Base-by-base conservation (phyloP, 495 filamentous ascomycete species). In the Podospora pseudoanserina region DNA sequence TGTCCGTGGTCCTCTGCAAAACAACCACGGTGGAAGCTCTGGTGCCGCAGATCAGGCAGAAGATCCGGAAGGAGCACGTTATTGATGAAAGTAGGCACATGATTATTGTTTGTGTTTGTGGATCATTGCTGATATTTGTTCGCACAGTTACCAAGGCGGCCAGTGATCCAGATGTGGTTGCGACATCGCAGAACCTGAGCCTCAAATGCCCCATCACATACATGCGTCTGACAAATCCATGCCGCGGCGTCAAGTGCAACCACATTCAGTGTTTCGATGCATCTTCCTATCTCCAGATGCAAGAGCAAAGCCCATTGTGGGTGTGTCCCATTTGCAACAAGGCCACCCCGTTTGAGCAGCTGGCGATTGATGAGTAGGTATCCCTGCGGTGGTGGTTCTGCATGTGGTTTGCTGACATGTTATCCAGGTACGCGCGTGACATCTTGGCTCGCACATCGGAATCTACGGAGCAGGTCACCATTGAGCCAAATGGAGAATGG, bases 191-290 rank as follows among this genome's bases (percentile, higher is more conserved):
- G 39, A 88, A 92, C 44, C 86, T 99, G 82, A 97, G 94, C 3
- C 81, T 99, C 18, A 96, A 95, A 75, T 97, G 95, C 73, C 95
- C 96, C 1, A 78, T 99, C 15, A 94, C 92, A 2, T 95, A 92
- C 19, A 83, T 92, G 66, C 86, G 93, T 66, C 91, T 99, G 39
- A 84, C 87, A 28, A 81, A 90, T 26, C 95, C 95, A 9, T 91
- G 92, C 71, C 88, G 95, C 55, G 93, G 91, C 2, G 83, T 87
- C 9, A 74, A 88, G 26, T 99, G 95, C 76, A 90, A 85, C 7
- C 95, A 99, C 79, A 93, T 94, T 55, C 92, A 95, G 72, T 98
- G 95, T 73, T 98, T 98, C 75, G 95, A 99, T 77, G 95, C 90
- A n/a, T 87, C 87, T 2, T 96, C 92, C 2, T 99, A 97, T 71